A percentile compares a stretch with the other conserved stretches of the same genome.
phyloP scores from a whole-genome alignment of 306 rosid genomes.

The Begonia masoniana region DNA sequence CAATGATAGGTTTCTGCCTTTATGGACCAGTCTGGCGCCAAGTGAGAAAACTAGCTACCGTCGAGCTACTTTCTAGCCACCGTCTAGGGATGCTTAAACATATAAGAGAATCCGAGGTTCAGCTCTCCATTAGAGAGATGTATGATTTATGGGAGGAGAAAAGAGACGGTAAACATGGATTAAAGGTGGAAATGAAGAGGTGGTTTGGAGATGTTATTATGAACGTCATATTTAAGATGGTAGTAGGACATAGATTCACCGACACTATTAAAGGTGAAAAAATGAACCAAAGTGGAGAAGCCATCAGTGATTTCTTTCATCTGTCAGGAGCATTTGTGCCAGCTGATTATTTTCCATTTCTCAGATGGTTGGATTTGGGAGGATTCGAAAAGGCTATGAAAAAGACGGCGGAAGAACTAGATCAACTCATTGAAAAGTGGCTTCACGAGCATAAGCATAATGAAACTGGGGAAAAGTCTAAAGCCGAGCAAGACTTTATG shows the following conservation, averaged over 20 bases:
- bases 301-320: conserved; percentile 3
- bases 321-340: conserved; percentile 2
- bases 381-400: conserved; percentile 20
- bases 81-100: conserved; percentile 6
- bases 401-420: conserved; percentile 9
- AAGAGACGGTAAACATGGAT: neutral
- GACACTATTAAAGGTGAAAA: neutral
- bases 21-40: conserved; percentile 21
- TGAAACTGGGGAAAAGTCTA: neutral
- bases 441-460: conserved; percentile 12
- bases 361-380: conserved; percentile 23
- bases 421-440: conserved; percentile 4
- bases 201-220: conserved; percentile 10
- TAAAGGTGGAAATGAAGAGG: conserved; percentile 11
- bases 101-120: conserved; percentile 8
- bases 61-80: conserved; percentile 12
- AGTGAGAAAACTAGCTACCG: conserved; percentile 12
- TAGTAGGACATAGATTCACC: conserved; percentile 9
- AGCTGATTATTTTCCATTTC: conserved; percentile 11
- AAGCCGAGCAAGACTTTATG: conserved; percentile 12
- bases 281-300: neutral
- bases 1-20: conserved; percentile 14
- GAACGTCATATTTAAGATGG: conserved; percentile 11
- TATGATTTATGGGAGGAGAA: neutral
- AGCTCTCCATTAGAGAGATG: neutral